Base-by-base conservation (phyloP, 2,329 filamentous ascomycete genomes). In the Metarhizium rileyi region DNA sequence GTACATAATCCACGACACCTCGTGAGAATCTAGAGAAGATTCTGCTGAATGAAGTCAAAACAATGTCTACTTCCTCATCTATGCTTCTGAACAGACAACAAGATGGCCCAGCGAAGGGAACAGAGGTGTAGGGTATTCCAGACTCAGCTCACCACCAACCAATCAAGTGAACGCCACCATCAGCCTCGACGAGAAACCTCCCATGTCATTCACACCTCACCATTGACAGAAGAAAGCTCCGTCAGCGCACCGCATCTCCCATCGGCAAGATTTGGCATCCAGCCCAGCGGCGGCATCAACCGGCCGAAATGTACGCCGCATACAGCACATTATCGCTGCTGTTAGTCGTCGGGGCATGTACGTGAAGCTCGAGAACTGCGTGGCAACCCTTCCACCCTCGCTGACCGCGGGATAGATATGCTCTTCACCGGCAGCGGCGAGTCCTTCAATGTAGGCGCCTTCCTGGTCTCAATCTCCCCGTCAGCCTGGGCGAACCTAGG, bases 361-460 rank as follows among this genome's bases (percentile, higher is more conserved):
- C 70, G 87, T 55, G 35, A 38, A 38, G 7, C 33, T 16, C n/a
- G 8, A 9, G 27, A 42, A 18, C 20, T 10, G 40, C 18, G 40
- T 42, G 18, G 10, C 40, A 8, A 5, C 40, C 22, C 18, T 14
- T 10, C 22, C 41, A 8, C 22, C 5, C 12, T n/a, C n/a, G 93
- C 93, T 97, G 81, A 42, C 38, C 38, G 20, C 20, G 1, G 10
- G 10, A 1, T 22, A 98, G 93, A 98, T 72, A 94, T 98, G 89
- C 88, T 98, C 67, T 96, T 98, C 67, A 94, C 93, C 64, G 90
- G 89, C 65, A 90, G 87, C 68, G 93, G 94, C 66, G 91, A 98
- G 77, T 77, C 85, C 53, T 98, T 98, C 74, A 95, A 98, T 73
- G 88, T 97, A 69, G 94, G 94, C 69, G 84, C 84, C 66, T 97